A percentile compares a stretch with the other conserved stretches of the same genome.
Evolutionary conservation across 225 moss, liverwort and hornwort species (phyloP).

Genomic region (Polytrichum formosum): DNA sequence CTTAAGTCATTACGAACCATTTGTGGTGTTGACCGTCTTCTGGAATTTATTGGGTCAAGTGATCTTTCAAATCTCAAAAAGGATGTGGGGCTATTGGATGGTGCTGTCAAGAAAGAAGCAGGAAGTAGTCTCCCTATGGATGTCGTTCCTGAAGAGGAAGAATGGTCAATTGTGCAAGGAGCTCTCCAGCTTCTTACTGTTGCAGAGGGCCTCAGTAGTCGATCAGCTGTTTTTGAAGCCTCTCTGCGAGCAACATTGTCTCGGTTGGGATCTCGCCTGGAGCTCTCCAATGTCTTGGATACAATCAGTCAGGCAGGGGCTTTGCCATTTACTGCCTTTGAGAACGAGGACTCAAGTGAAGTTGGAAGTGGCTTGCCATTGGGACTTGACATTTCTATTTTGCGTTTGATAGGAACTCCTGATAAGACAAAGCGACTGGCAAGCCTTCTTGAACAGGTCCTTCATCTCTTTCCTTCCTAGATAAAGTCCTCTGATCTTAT

Average conservation of each 20-base stretch:
- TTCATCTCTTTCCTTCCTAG: background rate
- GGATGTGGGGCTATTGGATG: constrained; percentile 46
- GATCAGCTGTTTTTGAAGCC: constrained; percentile 91
- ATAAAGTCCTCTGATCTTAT: too few relatives aligned
- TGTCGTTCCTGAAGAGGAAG: constrained; percentile 89
- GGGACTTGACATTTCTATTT: constrained; percentile 71
- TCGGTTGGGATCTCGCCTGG: constrained; percentile 60
- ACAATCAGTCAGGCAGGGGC: constrained; percentile 28
- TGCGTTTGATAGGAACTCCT: constrained; percentile 68
- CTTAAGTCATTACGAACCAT: constrained; percentile 85
- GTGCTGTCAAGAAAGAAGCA: constrained; percentile 47
- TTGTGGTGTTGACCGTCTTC: constrained; percentile 78
- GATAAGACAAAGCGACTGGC: constrained; percentile 76
- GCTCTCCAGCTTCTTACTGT: constrained; percentile 91
- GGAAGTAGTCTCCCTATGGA: constrained; percentile 31
- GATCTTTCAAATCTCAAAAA: constrained; percentile 53
- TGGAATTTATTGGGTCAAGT: constrained; percentile 41
- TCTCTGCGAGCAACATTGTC: constrained; percentile 79
- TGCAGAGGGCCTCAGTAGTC: constrained; percentile 76
- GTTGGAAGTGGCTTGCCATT: constrained; percentile 32
- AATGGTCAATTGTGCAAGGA: constrained; percentile 97
- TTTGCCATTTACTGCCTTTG: constrained; percentile 15
- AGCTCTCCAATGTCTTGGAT: constrained; percentile 39
- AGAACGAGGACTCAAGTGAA: constrained; percentile 41
- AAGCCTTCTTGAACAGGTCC: constrained; percentile 90